phyloP scores from a whole-genome alignment of 1,284 basidiomycete genomes.

The Microbotryum saponariae region DNA sequence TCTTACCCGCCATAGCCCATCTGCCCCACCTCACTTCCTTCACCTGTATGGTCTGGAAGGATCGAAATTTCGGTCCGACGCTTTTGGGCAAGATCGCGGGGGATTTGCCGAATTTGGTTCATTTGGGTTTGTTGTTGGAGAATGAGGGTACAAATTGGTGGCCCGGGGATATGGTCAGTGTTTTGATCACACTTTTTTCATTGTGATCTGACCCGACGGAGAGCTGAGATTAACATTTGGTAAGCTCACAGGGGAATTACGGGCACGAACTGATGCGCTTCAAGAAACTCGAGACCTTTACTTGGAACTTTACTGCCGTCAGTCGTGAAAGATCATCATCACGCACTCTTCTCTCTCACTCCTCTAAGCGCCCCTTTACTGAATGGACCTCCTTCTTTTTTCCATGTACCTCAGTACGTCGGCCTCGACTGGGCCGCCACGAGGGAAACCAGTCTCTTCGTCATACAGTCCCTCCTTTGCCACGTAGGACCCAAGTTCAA shows the following conservation, averaged over 20 bases:
- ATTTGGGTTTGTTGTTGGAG: constrained; percentile 10
- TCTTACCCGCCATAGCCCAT: constrained; percentile 3
- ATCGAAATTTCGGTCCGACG: background rate
- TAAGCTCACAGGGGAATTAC: background rate
- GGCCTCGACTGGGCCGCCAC: constrained; percentile 29
- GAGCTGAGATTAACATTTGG: too few relatives aligned
- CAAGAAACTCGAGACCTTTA: constrained; percentile 5
- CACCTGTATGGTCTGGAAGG: constrained; percentile 9
- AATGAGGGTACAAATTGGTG: constrained; percentile 11
- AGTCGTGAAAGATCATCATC: background rate
- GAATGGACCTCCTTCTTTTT: background rate
- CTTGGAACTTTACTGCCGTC: constrained; percentile 19
- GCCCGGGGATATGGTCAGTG: constrained; percentile 3
- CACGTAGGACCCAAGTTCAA: too few relatives aligned
- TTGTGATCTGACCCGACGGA: too few relatives aligned
- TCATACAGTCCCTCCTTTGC: too few relatives aligned
- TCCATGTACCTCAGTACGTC: background rate
- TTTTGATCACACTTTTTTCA: background rate
- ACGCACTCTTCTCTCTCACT: too few relatives aligned
- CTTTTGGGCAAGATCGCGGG: background rate
- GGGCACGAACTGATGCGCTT: background rate
- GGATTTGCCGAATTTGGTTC: constrained; percentile 6
- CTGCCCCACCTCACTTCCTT: constrained; percentile 11
- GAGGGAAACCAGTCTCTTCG: too few relatives aligned
- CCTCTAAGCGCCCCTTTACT: too few relatives aligned